These are phyloP conservation scores for Solanum infundibuliforme DNA, from an alignment of 257 asterid species.

Conservation along the genomic window DNA sequence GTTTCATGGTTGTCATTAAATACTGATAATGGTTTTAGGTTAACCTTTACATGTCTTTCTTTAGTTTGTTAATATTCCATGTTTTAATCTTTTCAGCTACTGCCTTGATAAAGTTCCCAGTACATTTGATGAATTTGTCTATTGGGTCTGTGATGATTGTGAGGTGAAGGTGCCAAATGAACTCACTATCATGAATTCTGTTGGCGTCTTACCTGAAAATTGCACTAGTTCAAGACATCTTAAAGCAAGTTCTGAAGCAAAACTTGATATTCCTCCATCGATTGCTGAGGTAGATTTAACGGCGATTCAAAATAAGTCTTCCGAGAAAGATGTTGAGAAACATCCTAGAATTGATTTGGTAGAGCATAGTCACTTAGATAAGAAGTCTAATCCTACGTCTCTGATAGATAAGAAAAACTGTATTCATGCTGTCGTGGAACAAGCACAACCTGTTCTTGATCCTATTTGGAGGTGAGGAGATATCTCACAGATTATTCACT, in stretches of 20 bases:
- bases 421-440: not conserved
- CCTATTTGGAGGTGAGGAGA: constrained; percentile 63
- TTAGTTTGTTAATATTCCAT: not conserved
- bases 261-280: not conserved
- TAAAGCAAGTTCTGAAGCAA: not conserved
- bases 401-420: not conserved
- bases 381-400: not conserved
- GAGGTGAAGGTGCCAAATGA: not conserved
- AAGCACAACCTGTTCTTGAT: constrained; percentile 19
- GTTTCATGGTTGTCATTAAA: not conserved
- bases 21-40: not conserved
- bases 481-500: not conserved
- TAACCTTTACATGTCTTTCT: not conserved
- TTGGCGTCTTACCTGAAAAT: not conserved
- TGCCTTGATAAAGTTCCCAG: constrained; percentile 10
- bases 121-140: constrained; percentile 11
- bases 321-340: not conserved
- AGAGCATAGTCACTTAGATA: not conserved
- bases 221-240: not conserved
- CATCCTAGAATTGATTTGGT: not conserved
- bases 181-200: not conserved
- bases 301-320: not conserved
- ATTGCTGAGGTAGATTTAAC: not conserved
- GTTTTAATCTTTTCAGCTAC: constrained; percentile 8
- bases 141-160: constrained; percentile 17